A percentile compares a stretch with the other conserved stretches of the same genome.
Evolutionary conservation across 805 yeast genomes (phyloP).

Genomic region (Isabelozyma rhagii): DNA sequence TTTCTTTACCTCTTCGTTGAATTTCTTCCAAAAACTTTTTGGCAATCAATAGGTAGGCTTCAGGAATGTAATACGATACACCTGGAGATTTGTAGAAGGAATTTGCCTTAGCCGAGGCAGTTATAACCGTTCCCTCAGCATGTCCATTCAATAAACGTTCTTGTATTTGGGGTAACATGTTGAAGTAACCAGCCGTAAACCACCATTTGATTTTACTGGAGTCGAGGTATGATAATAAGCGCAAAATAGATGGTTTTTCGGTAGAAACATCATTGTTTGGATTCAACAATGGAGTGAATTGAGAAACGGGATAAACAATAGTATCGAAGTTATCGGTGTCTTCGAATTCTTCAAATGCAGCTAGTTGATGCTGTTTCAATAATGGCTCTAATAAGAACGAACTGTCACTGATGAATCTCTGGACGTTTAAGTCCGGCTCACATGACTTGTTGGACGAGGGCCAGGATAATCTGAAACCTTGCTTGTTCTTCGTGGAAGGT

Average conservation of each 20-base stretch:
- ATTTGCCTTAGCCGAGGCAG: constrained; percentile 92
- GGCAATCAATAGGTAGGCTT: constrained; percentile 79
- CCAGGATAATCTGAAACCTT: constrained; percentile 67
- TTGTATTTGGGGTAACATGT: constrained; percentile 76
- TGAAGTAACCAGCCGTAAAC: constrained; percentile 95
- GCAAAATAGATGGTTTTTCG: constrained; percentile 68
- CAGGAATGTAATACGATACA: constrained; percentile 76
- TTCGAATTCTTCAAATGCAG: constrained; percentile 27
- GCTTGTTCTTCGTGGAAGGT: constrained; percentile 37
- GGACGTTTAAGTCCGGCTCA: constrained; percentile 60
- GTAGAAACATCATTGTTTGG: constrained; percentile 65
- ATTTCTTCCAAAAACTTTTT: constrained; percentile 61
- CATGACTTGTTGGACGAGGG: constrained; percentile 62
- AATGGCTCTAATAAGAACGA: constrained; percentile 57
- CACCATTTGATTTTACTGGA: constrained; percentile 65
- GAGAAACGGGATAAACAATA: constrained; percentile 84
- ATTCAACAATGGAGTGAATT: constrained; percentile 76
- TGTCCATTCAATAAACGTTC: constrained; percentile 52
- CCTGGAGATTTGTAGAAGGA: constrained; percentile 88
- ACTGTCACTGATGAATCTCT: constrained; percentile 53
- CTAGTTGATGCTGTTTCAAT: constrained; percentile 42
- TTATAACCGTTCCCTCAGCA: constrained; percentile 69
- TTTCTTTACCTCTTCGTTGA: constrained; percentile 33
- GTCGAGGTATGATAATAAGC: constrained; percentile 56
- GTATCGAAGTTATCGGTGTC: constrained; percentile 48